These are phyloP conservation scores for Viola pubescens DNA, from an alignment of 441 rosid species.

Conservation along the genomic window DNA sequence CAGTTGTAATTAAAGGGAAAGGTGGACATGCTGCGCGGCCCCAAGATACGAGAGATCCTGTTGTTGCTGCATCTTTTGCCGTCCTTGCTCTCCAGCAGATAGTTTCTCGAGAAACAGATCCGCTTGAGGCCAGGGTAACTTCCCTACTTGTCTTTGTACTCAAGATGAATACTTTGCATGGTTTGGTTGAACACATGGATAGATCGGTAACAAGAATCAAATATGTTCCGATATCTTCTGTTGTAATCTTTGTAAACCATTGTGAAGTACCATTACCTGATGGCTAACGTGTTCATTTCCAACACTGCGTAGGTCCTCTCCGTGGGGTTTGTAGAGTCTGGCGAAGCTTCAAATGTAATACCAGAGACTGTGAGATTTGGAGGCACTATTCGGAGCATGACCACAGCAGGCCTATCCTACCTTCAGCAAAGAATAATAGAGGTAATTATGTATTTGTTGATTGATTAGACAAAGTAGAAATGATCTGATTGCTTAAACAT, in stretches of 20 bases:
- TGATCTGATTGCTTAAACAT: neutral
- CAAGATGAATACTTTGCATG: no score
- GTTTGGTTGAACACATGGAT: neutral
- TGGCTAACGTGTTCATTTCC: neutral
- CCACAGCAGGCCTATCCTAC: slow-evolving; percentile 30
- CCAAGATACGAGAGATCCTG: slow-evolving; percentile 47
- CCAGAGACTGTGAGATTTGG: slow-evolving; percentile 39
- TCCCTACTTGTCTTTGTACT: neutral
- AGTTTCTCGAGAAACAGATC: slow-evolving; percentile 65
- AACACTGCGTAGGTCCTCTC: slow-evolving; percentile 27
- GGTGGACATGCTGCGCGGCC: slow-evolving; percentile 65
- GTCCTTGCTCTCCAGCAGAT: slow-evolving; percentile 62
- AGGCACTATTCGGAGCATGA: slow-evolving; percentile 45
- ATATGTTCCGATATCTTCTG: neutral
- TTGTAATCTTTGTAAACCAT: neutral
- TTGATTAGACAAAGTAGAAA: neutral
- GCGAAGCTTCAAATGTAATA: slow-evolving; percentile 38
- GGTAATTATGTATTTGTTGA: slow-evolving; percentile 19
- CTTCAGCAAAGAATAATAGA: slow-evolving; percentile 36
- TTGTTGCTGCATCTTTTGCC: slow-evolving; percentile 62
- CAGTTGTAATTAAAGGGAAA: slow-evolving; percentile 43
- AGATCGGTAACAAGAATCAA: neutral
- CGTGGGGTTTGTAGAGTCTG: slow-evolving; percentile 31
- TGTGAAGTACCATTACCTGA: neutral
- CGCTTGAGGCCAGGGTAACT: slow-evolving; percentile 58